These are phyloP conservation scores for Nannochloropsis salina DNA, from an alignment of 108 stramenopile species.

Conservation along the genomic window DNA sequence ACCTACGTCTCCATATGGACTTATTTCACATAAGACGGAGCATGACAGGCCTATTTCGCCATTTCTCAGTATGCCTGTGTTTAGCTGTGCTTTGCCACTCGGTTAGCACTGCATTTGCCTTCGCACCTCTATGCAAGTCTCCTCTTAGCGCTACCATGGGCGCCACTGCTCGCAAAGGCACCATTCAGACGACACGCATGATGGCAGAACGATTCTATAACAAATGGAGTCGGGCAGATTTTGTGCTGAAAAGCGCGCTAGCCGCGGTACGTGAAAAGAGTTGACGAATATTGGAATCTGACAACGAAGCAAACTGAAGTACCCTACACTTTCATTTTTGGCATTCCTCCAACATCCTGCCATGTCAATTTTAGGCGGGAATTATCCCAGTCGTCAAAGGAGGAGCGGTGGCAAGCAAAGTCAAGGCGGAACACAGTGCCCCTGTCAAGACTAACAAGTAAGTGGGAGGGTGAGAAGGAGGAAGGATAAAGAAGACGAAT, in stretches of 20 bases:
- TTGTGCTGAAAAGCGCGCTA: neutral
- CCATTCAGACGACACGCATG: neutral
- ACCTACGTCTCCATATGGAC: no score
- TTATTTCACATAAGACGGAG: no score
- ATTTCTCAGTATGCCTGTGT: no score
- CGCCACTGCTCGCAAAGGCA: neutral
- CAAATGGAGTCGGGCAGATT: slow-evolving; percentile 13
- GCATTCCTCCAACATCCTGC: no score
- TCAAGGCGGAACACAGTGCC: neutral
- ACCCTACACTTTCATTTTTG: no score
- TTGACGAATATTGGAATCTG: neutral
- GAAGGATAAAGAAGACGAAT: neutral
- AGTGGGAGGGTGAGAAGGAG: neutral
- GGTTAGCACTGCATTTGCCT: neutral
- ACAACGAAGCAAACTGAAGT: no score
- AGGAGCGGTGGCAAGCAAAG: neutral
- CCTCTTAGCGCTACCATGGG: no score
- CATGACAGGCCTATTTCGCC: no score
- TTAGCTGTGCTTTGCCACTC: no score
- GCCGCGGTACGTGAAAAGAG: neutral
- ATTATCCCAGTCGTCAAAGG: neutral
- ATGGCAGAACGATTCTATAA: neutral
- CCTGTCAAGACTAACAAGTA: neutral
- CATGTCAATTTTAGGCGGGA: neutral
- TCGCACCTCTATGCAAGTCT: neutral